Conservation (phyloP, 2,329 filamentous ascomycete species). For the Talaromyces rugulosus region DNA sequence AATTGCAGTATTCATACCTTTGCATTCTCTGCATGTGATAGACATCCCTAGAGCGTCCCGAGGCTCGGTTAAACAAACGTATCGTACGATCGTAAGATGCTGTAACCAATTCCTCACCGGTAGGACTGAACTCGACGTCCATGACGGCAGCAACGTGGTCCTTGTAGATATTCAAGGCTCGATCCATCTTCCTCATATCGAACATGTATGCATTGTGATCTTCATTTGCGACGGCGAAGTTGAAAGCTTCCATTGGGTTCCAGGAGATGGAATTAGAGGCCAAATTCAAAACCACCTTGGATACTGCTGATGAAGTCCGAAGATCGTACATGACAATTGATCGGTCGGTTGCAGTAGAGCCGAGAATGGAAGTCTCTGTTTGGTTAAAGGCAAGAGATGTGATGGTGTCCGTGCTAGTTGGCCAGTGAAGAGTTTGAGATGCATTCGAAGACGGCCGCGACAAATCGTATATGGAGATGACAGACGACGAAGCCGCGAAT, state of each 20-base stretch:
- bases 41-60: slow-evolving; percentile 83
- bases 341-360: slow-evolving; percentile 78
- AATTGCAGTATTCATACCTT: slow-evolving; percentile 36
- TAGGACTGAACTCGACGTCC: slow-evolving; percentile 93
- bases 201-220: slow-evolving; percentile 93
- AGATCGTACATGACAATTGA: slow-evolving; percentile 89
- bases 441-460: slow-evolving; percentile 72
- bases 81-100: slow-evolving; percentile 87
- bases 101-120: slow-evolving; percentile 86
- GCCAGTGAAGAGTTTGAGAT: slow-evolving; percentile 80
- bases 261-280: slow-evolving; percentile 80
- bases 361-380: slow-evolving; percentile 86
- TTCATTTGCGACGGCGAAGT: slow-evolving; percentile 88
- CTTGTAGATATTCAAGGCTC: slow-evolving; percentile 83
- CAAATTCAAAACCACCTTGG: slow-evolving; percentile 76
- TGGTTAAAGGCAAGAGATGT: slow-evolving; percentile 86
- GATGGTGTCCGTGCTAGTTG: slow-evolving; percentile 85
- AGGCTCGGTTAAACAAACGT: slow-evolving; percentile 73
- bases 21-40: slow-evolving; percentile 99
- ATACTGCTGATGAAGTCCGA: slow-evolving; percentile 75
- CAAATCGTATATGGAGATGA: slow-evolving; percentile 85
- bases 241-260: slow-evolving; percentile 97
- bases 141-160: slow-evolving; percentile 90
- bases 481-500: slow-evolving; percentile 72
- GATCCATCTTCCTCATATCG: slow-evolving; percentile 86